Conservation (phyloP, 257 asterid species). For the Solanum chiquidenum region DNA sequence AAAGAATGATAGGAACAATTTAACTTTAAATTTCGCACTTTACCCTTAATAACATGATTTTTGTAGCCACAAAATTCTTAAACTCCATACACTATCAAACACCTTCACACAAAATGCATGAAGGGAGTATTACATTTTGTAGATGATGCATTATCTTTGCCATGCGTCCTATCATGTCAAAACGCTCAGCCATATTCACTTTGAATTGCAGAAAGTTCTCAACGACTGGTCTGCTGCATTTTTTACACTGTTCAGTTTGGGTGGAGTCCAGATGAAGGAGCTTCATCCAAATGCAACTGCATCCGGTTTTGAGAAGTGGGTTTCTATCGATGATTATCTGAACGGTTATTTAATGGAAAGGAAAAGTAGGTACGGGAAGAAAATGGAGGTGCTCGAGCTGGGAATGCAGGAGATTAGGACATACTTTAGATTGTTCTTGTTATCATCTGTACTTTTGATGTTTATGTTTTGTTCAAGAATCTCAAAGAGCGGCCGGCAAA, state of each 20-base stretch:
- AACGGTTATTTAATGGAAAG: constrained; percentile 78
- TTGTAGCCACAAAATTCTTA: background rate
- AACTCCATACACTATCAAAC: background rate
- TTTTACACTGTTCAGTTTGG: constrained; percentile 63
- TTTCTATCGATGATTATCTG: constrained; percentile 81
- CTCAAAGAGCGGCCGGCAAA: constrained; percentile 70
- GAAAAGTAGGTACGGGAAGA: constrained; percentile 74
- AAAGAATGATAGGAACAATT: background rate
- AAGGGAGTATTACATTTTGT: background rate
- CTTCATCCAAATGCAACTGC: constrained; percentile 37
- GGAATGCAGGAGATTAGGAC: constrained; percentile 94
- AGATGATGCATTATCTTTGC: background rate
- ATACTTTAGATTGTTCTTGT: constrained; percentile 78
- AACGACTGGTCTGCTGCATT: constrained; percentile 93
- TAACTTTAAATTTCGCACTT: background rate
- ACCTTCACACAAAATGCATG: background rate
- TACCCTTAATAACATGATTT: background rate
- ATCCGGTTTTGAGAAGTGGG: constrained; percentile 54
- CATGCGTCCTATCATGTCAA: background rate
- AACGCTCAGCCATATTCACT: background rate
- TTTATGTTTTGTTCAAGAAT: constrained; percentile 98
- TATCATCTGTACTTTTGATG: constrained; percentile 81
- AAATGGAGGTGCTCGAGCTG: constrained; percentile 83
- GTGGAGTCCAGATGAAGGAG: constrained; percentile 59
- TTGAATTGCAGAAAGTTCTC: constrained; percentile 63